Conservation (phyloP, 1,139 yeast genomes). For the Petasospora fabianii region DNA sequence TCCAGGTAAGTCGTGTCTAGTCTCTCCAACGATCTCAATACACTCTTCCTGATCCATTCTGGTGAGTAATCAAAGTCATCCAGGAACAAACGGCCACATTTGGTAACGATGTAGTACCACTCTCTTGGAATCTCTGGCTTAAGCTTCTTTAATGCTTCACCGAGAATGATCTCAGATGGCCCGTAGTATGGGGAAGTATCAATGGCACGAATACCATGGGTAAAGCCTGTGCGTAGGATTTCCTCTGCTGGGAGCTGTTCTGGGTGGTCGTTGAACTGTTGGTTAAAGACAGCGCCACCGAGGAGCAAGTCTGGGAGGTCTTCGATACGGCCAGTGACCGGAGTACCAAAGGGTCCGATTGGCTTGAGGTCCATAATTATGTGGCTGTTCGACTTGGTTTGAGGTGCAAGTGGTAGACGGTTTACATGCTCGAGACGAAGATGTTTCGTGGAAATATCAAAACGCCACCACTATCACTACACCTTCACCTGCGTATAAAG, state of each 20-base stretch:
- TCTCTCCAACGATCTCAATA: slow-evolving; percentile 61
- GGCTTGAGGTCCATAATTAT: slow-evolving; percentile 8
- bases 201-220: slow-evolving; percentile 66
- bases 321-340: slow-evolving; percentile 16
- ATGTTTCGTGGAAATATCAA: no score
- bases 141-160: slow-evolving; percentile 50
- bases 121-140: slow-evolving; percentile 51
- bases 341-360: slow-evolving; percentile 16
- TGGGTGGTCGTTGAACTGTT: slow-evolving; percentile 71
- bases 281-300: slow-evolving; percentile 86
- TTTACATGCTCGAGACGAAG: neutral
- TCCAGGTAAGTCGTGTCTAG: slow-evolving; percentile 68
- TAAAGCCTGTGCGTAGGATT: slow-evolving; percentile 58
- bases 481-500: no score
- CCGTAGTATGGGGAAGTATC: slow-evolving; percentile 96
- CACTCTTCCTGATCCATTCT: slow-evolving; percentile 55
- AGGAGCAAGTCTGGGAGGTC: slow-evolving; percentile 54
- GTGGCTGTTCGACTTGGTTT: neutral
- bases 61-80: slow-evolving; percentile 75
- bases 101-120: slow-evolving; percentile 70
- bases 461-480: neutral
- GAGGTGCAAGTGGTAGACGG: neutral
- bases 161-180: slow-evolving; percentile 74
- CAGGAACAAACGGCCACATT: slow-evolving; percentile 72
- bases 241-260: slow-evolving; percentile 50